Evolutionary conservation across 495 filamentous ascomycete species (phyloP).

Genomic region (Hypoxylon fragiforme): DNA sequence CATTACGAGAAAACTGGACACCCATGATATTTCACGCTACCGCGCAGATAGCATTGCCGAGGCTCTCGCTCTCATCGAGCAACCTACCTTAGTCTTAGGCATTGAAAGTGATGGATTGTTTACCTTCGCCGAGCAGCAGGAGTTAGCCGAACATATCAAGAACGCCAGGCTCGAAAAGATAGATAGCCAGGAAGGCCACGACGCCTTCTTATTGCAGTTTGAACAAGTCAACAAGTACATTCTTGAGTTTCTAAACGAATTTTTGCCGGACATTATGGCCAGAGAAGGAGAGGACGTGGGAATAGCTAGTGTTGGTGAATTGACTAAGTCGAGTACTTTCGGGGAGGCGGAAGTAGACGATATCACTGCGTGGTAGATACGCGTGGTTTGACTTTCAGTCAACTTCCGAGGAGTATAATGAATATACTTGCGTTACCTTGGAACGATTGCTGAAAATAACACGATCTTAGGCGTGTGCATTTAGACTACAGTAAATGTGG

Average conservation of each 20-base stretch:
- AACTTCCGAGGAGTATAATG: too few relatives aligned
- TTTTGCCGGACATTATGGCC: constrained; percentile 84
- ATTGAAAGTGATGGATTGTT: constrained; percentile 96
- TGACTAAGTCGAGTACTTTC: constrained; percentile 83
- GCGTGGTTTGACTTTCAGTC: too few relatives aligned
- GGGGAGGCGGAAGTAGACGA: constrained; percentile 96
- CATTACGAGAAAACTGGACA: constrained; percentile 98
- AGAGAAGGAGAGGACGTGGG: constrained; percentile 54
- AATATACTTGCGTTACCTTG: too few relatives aligned
- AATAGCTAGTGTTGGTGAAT: constrained; percentile 48
- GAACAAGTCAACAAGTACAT: constrained; percentile 93
- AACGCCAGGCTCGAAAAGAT: constrained; percentile 79
- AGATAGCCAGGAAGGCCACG: constrained; percentile 91
- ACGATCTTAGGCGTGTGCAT: too few relatives aligned
- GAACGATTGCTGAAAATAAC: too few relatives aligned
- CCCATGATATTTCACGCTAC: constrained; percentile 85
- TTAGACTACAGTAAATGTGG: too few relatives aligned
- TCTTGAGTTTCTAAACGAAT: constrained; percentile 78
- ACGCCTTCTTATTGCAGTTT: constrained; percentile 95
- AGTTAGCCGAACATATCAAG: constrained; percentile 81
- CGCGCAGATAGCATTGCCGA: constrained; percentile 65
- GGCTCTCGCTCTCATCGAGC: constrained; percentile 79
- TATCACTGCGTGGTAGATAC: constrained; percentile 86
- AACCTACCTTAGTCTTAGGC: constrained; percentile 86
- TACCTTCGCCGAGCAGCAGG: constrained; percentile 93